Percentiles rank a stretch among this genome's conserved stretches.
phyloP scores from a whole-genome alignment of 2,329 filamentous ascomycete species.

The Thelonectria olida region DNA sequence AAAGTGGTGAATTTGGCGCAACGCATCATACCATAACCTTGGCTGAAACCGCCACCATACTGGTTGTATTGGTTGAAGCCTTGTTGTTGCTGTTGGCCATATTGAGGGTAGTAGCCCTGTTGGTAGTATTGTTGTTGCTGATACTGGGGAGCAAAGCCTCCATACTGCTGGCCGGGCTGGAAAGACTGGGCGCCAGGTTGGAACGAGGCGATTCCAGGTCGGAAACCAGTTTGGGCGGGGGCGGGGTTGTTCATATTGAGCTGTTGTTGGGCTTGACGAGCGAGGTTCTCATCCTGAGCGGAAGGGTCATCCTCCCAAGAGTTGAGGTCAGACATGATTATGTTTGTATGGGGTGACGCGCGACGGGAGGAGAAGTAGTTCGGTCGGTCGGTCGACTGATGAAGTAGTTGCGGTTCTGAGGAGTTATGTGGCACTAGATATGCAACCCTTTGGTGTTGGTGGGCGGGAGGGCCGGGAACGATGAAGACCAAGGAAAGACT shows the following conservation, averaged over 20 bases:
- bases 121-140: conserved; percentile 59
- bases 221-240: conserved; percentile 57
- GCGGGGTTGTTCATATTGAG: conserved; percentile 73
- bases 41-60: conserved; percentile 61
- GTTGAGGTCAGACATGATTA: conserved; percentile 85
- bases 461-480: conserved; percentile 13
- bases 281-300: conserved; percentile 80
- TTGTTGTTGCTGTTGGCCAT: conserved; percentile 53
- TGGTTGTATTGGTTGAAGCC: conserved; percentile 64
- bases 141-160: conserved; percentile 64
- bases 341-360: conserved; percentile 23
- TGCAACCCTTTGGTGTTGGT: conserved; percentile 17
- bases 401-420: conserved; percentile 29
- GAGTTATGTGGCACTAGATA: conserved; percentile 22
- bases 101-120: conserved; percentile 67
- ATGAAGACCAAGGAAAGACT: conserved; percentile 9
- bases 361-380: conserved; percentile 22
- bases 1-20: conserved; percentile 14
- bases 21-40: conserved; percentile 51
- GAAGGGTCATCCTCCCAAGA: conserved; percentile 93
- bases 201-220: conserved; percentile 70
- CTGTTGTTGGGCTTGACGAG: conserved; percentile 78
- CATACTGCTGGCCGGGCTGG: conserved; percentile 76
- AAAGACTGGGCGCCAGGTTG: conserved; percentile 77
- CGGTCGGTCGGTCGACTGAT: conserved; percentile 25